Evolutionary conservation across 805 yeast species (phyloP).

Genomic region (Candida orba): DNA sequence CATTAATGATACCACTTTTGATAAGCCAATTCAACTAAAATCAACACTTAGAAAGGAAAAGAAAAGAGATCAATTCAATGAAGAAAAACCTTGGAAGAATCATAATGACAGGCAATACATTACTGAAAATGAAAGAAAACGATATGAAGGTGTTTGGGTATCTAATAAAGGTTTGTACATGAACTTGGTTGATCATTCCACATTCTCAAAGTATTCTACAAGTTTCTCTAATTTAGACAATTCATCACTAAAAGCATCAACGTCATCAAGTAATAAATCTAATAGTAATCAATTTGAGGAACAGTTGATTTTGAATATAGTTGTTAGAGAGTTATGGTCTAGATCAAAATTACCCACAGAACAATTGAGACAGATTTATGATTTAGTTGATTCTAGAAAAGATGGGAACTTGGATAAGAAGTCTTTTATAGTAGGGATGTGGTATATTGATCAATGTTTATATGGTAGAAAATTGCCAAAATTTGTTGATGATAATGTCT

Average conservation of each 20-base stretch:
- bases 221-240: conserved; percentile 14
- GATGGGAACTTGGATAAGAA: conserved; percentile 75
- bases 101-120: conserved; percentile 52
- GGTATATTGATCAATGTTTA: conserved; percentile 94
- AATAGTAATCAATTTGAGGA: conserved; percentile 7
- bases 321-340: conserved; percentile 75
- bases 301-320: conserved; percentile 31
- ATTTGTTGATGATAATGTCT: conserved; percentile 55
- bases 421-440: conserved; percentile 92
- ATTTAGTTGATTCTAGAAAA: conserved; percentile 53
- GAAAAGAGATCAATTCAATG: conserved; percentile 49
- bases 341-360: conserved; percentile 67
- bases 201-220: conserved; percentile 14
- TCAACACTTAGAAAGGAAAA: conserved; percentile 24
- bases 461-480: conserved; percentile 89
- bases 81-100: conserved; percentile 90
- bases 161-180: conserved; percentile 70
- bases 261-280: conserved; percentile 24
- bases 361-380: conserved; percentile 57
- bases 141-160: conserved; percentile 94
- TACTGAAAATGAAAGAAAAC: conserved; percentile 65
- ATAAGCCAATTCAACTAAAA: conserved; percentile 18
- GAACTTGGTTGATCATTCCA: conserved; percentile 21
- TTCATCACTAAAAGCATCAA: conserved; percentile 21
- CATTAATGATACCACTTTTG: neutral